These are phyloP conservation scores for Stereum hirsutum DNA, from an alignment of 1,284 basidiomycete species.

Conservation along the genomic window DNA sequence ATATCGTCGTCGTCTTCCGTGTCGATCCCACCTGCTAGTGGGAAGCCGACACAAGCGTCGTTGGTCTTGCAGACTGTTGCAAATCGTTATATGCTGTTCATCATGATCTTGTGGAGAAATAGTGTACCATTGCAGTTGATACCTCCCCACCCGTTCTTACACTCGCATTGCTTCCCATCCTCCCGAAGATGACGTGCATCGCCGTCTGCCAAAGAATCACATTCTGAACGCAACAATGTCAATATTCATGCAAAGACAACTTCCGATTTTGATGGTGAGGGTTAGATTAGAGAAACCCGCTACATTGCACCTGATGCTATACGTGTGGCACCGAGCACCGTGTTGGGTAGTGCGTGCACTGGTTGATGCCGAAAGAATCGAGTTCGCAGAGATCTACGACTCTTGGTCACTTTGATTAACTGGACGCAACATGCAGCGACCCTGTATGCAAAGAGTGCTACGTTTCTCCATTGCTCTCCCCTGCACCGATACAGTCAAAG, in stretches of 20 bases:
- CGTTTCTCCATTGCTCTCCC: no score
- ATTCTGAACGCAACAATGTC: no score
- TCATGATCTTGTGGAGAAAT: neutral
- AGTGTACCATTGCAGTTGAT: slow-evolving; percentile 90
- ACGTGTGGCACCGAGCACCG: neutral
- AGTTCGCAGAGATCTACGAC: no score
- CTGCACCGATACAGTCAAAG: no score
- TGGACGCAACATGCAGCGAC: no score
- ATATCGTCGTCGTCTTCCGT: slow-evolving; percentile 35
- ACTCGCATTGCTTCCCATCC: slow-evolving; percentile 72
- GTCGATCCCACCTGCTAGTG: slow-evolving; percentile 41
- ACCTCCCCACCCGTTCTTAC: slow-evolving; percentile 90
- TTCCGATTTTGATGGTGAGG: no score
- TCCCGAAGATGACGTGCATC: slow-evolving; percentile 76
- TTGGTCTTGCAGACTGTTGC: slow-evolving; percentile 76
- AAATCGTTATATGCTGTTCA: neutral
- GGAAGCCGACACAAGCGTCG: slow-evolving; percentile 70
- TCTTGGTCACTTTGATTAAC: no score
- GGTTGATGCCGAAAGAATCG: no score
- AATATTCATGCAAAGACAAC: no score
- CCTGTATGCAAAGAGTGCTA: no score
- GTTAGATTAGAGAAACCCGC: neutral
- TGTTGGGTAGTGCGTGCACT: no score
- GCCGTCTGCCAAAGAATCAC: slow-evolving; percentile 87
- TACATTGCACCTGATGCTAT: neutral